Conservation (phyloP, 495 filamentous ascomycete genomes). For the Xylaria scruposa region DNA sequence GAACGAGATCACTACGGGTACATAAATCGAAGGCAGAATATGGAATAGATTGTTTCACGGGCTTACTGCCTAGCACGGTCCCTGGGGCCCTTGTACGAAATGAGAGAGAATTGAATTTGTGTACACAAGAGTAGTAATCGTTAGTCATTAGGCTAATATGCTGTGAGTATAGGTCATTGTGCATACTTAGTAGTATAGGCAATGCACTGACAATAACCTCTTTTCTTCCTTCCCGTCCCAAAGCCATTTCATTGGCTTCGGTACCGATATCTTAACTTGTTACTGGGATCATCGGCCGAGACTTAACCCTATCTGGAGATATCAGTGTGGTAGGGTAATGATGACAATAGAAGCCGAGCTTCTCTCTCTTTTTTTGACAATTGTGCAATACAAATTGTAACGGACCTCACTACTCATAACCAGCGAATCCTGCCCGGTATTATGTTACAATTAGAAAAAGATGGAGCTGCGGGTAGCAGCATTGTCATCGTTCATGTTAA, state of each 20-base stretch:
- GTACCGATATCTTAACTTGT: not conserved
- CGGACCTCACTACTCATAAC: not conserved
- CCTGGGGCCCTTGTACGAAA: constrained; percentile 2
- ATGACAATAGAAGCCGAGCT: not conserved
- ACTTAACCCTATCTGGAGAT: not conserved
- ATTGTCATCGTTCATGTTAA: not conserved
- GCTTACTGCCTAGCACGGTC: not conserved
- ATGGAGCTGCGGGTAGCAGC: not conserved
- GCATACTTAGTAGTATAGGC: not conserved
- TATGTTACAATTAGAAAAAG: not conserved
- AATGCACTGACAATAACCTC: not conserved
- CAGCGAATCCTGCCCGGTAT: not conserved
- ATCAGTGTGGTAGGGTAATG: not conserved
- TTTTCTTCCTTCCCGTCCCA: not conserved
- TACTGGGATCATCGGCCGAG: not conserved
- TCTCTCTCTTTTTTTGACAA: not conserved
- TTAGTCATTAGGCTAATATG: constrained; percentile 8
- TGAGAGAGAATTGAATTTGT: constrained; percentile 8
- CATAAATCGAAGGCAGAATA: not conserved
- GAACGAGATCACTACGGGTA: not conserved
- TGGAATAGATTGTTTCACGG: not conserved
- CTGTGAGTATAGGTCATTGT: not conserved
- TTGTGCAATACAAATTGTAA: not conserved
- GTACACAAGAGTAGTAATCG: constrained; percentile 3
- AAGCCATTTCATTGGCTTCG: not conserved